Evolutionary conservation across 1,284 basidiomycete species (phyloP).

Genomic region (Leccinum variabile): DNA sequence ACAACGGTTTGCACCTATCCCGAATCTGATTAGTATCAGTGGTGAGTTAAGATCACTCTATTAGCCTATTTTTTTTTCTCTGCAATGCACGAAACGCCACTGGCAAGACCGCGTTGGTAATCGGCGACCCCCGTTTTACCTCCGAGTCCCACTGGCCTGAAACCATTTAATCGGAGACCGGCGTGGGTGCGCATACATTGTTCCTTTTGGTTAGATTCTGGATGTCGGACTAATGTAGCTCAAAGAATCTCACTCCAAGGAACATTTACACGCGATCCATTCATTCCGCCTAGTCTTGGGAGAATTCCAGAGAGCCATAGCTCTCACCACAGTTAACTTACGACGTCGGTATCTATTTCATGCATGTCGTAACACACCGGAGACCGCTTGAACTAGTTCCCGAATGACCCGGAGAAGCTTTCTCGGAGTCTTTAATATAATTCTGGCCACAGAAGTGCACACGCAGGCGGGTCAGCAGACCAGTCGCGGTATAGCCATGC

Average conservation of each 20-base stretch:
- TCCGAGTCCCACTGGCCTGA: too few relatives aligned
- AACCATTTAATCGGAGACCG: background rate
- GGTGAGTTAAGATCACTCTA: background rate
- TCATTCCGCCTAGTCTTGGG: background rate
- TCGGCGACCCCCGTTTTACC: constrained; percentile 8
- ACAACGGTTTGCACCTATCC: background rate
- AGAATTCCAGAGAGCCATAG: background rate
- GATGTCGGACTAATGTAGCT: too few relatives aligned
- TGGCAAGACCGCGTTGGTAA: background rate
- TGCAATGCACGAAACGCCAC: background rate
- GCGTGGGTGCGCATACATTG: constrained; percentile 7
- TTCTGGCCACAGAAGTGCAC: background rate
- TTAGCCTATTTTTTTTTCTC: background rate
- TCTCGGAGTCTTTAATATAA: background rate
- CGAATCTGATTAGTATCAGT: background rate
- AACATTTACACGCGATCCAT: constrained; percentile 1
- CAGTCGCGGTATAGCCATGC: too few relatives aligned
- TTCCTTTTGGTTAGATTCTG: background rate
- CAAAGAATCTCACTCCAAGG: constrained; percentile 7
- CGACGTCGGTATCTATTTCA: constrained; percentile 4
- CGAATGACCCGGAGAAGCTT: background rate
- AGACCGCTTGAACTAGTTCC: background rate
- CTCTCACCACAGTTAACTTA: constrained; percentile 10
- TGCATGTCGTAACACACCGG: background rate
- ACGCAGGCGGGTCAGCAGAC: background rate